These are phyloP conservation scores for Lycium barbarum DNA, from an alignment of 257 asterid species.

Conservation along the genomic window DNA sequence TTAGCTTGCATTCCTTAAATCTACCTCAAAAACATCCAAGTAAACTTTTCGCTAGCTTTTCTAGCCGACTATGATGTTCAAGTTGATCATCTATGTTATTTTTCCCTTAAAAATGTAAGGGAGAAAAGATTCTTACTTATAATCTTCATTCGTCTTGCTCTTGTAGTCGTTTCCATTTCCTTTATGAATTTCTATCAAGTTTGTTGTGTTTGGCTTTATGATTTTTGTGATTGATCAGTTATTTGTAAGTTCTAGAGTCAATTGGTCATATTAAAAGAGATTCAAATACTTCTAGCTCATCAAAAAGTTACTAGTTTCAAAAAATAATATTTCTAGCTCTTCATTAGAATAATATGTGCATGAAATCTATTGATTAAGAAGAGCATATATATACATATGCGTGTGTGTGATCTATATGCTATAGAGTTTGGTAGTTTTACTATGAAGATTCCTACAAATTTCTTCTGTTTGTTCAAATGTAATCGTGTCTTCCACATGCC, in stretches of 20 bases:
- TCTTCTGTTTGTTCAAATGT: neutral
- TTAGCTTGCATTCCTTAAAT: too few relatives aligned
- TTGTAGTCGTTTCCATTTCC: too few relatives aligned
- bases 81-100: too few relatives aligned
- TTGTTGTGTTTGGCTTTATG: neutral
- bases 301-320: too few relatives aligned
- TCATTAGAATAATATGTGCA: neutral
- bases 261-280: neutral
- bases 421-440: neutral
- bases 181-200: too few relatives aligned
- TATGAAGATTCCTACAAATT: neutral
- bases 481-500: slow-evolving; percentile 10
- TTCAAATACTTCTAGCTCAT: neutral
- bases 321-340: too few relatives aligned
- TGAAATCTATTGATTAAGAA: neutral
- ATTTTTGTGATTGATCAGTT: neutral
- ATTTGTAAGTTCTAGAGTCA: neutral
- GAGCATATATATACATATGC: neutral
- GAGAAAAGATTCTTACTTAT: too few relatives aligned
- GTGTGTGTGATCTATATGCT: neutral
- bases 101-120: too few relatives aligned
- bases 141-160: too few relatives aligned
- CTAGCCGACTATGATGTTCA: too few relatives aligned
- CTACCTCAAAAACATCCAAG: too few relatives aligned
- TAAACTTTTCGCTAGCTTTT: too few relatives aligned